Conservation (phyloP, 2,329 filamentous ascomycete species). For the Pleoardoris graminearum region DNA sequence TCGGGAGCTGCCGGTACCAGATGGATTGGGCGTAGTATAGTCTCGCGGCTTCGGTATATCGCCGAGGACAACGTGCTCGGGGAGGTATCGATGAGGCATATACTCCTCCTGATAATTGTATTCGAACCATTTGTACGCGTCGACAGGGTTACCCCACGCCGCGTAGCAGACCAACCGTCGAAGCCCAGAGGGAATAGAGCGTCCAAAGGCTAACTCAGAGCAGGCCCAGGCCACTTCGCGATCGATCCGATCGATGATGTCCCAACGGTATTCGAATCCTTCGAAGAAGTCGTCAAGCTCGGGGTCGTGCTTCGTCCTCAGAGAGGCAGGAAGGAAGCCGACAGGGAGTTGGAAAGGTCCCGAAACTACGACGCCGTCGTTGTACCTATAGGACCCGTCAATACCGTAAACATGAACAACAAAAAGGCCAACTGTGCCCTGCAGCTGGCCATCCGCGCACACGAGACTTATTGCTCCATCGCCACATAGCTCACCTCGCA, state of each 20-base stretch:
- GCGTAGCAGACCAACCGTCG: constrained; percentile 30
- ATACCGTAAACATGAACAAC: background rate
- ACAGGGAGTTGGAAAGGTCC: constrained; percentile 16
- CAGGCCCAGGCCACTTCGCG: constrained; percentile 18
- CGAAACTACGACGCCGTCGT: constrained; percentile 21
- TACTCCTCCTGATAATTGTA: constrained; percentile 32
- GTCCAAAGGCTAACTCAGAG: constrained; percentile 14
- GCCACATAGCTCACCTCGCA: constrained; percentile 23
- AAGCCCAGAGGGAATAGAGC: constrained; percentile 10
- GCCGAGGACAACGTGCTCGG: constrained; percentile 30
- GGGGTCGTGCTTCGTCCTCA: constrained; percentile 20
- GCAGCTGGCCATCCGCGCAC: too few relatives aligned
- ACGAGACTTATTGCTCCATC: background rate
- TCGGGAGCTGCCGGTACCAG: constrained; percentile 3
- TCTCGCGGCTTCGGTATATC: constrained; percentile 20
- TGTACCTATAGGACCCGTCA: constrained; percentile 13
- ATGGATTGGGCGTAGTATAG: constrained; percentile 19
- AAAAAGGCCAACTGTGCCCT: background rate
- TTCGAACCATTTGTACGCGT: constrained; percentile 37
- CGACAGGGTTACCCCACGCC: constrained; percentile 32
- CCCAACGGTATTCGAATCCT: constrained; percentile 26
- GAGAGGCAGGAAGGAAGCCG: constrained; percentile 12
- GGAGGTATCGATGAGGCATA: constrained; percentile 29
- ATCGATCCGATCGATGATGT: constrained; percentile 32
- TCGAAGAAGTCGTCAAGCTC: constrained; percentile 32